These are phyloP conservation scores for Alternaria dauci DNA, from an alignment of 2,329 filamentous ascomycete genomes.

Conservation along the genomic window DNA sequence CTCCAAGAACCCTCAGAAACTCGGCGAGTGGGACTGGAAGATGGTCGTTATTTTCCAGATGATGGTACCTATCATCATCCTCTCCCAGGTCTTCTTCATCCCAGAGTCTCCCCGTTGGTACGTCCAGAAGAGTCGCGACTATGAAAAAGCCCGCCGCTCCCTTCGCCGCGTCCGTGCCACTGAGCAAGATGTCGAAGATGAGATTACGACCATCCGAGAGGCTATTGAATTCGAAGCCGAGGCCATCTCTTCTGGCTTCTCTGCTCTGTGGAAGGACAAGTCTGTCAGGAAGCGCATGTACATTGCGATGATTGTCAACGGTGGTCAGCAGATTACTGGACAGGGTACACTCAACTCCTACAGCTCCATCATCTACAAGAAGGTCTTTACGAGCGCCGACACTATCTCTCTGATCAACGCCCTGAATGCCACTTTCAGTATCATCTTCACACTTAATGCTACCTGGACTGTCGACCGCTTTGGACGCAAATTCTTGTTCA, in stretches of 20 bases:
- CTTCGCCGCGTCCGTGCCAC: constrained; percentile 69
- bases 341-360: constrained; percentile 78
- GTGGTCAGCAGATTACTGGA: constrained; percentile 75
- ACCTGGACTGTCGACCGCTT: constrained; percentile 77
- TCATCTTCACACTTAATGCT: constrained; percentile 76
- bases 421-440: constrained; percentile 75
- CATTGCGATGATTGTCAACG: constrained; percentile 72
- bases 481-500: constrained; percentile 73
- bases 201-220: constrained; percentile 70
- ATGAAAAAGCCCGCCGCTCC: constrained; percentile 67
- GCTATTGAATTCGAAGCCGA: constrained; percentile 77
- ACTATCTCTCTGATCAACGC: constrained; percentile 77
- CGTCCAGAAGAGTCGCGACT: constrained; percentile 66
- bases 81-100: constrained; percentile 67
- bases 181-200: constrained; percentile 72
- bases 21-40: constrained; percentile 78
- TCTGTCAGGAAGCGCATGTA: constrained; percentile 72
- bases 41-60: constrained; percentile 78
- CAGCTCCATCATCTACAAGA: constrained; percentile 77
- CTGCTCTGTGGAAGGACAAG: constrained; percentile 73
- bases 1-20: constrained; percentile 60
- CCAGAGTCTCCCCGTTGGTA: constrained; percentile 75
- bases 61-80: constrained; percentile 70
- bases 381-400: constrained; percentile 65
- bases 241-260: constrained; percentile 68